phyloP scores from a whole-genome alignment of 2,329 filamentous ascomycete species.

The Aspergillus puulaauensis region DNA sequence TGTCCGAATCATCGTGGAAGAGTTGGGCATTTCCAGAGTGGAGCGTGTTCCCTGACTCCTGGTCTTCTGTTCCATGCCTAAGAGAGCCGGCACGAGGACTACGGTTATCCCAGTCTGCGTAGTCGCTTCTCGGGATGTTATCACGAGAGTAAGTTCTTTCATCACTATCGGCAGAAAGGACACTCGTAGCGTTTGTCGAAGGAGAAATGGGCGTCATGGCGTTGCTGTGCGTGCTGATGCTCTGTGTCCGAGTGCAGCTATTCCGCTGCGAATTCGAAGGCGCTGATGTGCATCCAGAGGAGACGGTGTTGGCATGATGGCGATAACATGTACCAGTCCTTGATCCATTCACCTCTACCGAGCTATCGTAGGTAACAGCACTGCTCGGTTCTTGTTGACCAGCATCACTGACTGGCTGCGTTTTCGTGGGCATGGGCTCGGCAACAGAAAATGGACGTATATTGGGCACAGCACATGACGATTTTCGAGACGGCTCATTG shows the following conservation, averaged over 20 bases:
- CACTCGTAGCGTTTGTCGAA: conserved; percentile 46
- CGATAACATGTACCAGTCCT: conserved; percentile 26
- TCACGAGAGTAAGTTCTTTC: conserved; percentile 34
- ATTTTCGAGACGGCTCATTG: conserved; percentile 30
- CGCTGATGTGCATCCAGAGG: conserved; percentile 34
- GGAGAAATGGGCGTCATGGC: conserved; percentile 43
- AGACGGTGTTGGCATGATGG: conserved; percentile 35
- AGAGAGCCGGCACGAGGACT: conserved; percentile 33
- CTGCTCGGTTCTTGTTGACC: conserved; percentile 11
- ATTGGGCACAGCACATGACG: conserved; percentile 31
- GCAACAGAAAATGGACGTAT: conserved; percentile 26
- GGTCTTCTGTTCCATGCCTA: conserved; percentile 13
- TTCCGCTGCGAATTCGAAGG: conserved; percentile 36
- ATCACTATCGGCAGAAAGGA: conserved; percentile 43
- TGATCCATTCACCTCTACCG: conserved; percentile 28
- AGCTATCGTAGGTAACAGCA: conserved; percentile 10
- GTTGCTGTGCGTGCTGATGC: conserved; percentile 43
- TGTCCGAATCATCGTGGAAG: conserved; percentile 25
- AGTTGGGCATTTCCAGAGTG: conserved; percentile 24
- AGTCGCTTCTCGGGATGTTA: conserved; percentile 27
- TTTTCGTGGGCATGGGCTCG: conserved; percentile 16
- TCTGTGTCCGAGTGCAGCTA: conserved; percentile 41
- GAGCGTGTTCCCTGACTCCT: conserved; percentile 20
- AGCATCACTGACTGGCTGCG: conserved; percentile 8
- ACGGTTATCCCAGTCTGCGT: conserved; percentile 29